A percentile compares a stretch with the other conserved stretches of the same genome.
Evolutionary conservation across 352 stramenopile species (phyloP).

Genomic region (Phytophthora agathidicida): DNA sequence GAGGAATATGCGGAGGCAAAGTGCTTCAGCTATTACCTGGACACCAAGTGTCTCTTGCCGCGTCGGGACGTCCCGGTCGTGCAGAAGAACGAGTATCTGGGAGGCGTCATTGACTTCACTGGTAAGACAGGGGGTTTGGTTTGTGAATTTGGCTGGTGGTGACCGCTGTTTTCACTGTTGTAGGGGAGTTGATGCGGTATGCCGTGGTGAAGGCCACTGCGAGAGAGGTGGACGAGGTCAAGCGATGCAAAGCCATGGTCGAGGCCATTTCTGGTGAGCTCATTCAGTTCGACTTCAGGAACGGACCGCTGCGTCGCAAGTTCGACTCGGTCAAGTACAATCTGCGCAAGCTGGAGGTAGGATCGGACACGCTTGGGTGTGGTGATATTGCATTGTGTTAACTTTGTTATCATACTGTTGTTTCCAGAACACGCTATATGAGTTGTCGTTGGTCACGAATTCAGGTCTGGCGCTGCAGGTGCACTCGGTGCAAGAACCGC

Average conservation of each 20-base stretch:
- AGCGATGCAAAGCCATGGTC: slow-evolving; percentile 85
- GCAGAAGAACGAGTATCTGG: slow-evolving; percentile 92
- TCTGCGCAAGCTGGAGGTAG: slow-evolving; percentile 91
- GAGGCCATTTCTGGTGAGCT: slow-evolving; percentile 88
- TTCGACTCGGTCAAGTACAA: slow-evolving; percentile 97
- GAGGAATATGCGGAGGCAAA: slow-evolving; percentile 96
- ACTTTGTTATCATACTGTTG: background rate
- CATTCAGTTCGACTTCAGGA: slow-evolving; percentile 95
- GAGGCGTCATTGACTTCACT: slow-evolving; percentile 95
- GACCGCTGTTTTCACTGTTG: background rate
- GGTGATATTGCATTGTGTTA: background rate
- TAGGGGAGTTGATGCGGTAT: slow-evolving; percentile 89
- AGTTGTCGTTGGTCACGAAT: slow-evolving; percentile 88
- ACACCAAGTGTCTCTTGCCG: slow-evolving; percentile 57
- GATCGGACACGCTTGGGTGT: background rate
- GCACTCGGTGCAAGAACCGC: slow-evolving; percentile 47
- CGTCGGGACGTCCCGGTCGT: slow-evolving; percentile 58
- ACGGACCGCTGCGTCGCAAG: slow-evolving; percentile 92
- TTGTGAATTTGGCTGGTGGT: background rate
- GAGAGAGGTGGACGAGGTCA: slow-evolving; percentile 83
- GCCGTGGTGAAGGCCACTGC: slow-evolving; percentile 89
- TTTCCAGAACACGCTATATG: slow-evolving; percentile 91
- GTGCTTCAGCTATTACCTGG: slow-evolving; percentile 90
- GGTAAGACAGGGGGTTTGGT: slow-evolving; percentile 52
- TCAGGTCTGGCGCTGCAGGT: slow-evolving; percentile 58